These are phyloP conservation scores for Penicillium mononematosum DNA, from an alignment of 495 filamentous ascomycete genomes.

Conservation along the genomic window DNA sequence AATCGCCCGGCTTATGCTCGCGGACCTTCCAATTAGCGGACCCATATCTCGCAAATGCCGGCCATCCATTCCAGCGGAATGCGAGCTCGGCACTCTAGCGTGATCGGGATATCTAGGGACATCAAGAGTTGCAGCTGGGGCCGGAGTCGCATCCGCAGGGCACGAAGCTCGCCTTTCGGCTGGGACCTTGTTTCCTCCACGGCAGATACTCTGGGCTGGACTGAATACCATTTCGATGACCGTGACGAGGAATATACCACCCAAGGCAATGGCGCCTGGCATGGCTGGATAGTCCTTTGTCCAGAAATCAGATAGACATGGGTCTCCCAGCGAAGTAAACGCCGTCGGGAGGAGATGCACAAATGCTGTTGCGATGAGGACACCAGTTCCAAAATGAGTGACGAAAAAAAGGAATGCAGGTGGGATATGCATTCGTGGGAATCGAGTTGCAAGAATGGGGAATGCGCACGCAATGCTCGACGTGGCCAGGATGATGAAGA, in stretches of 20 bases:
- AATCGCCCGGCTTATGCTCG: conserved; percentile 35
- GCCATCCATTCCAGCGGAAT: conserved; percentile 10
- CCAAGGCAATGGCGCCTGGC: conserved; percentile 67
- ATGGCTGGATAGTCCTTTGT: conserved; percentile 66
- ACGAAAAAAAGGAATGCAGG: conserved; percentile 59
- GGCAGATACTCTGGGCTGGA: conserved; percentile 31
- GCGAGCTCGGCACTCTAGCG: background rate
- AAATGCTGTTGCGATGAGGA: conserved; percentile 82
- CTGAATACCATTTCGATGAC: conserved; percentile 68
- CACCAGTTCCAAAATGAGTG: conserved; percentile 77
- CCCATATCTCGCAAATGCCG: conserved; percentile 33
- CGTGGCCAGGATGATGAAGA: conserved; percentile 64
- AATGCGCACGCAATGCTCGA: conserved; percentile 54
- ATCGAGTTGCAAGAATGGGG: conserved; percentile 40
- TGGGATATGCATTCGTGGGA: conserved; percentile 36
- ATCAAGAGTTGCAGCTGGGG: conserved; percentile 1
- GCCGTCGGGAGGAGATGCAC: conserved; percentile 77
- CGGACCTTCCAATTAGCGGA: conserved; percentile 29
- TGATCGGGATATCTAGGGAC: background rate
- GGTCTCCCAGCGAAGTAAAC: conserved; percentile 67
- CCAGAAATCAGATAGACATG: conserved; percentile 68
- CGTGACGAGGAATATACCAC: conserved; percentile 64
- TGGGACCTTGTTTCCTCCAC: conserved; percentile 12
- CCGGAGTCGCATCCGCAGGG: background rate
- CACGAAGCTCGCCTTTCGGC: background rate